Percentiles rank a stretch among this genome's conserved stretches.
These are phyloP conservation scores for Physaria fendleri DNA, from an alignment of 345 rosid species.

Conservation along the genomic window DNA sequence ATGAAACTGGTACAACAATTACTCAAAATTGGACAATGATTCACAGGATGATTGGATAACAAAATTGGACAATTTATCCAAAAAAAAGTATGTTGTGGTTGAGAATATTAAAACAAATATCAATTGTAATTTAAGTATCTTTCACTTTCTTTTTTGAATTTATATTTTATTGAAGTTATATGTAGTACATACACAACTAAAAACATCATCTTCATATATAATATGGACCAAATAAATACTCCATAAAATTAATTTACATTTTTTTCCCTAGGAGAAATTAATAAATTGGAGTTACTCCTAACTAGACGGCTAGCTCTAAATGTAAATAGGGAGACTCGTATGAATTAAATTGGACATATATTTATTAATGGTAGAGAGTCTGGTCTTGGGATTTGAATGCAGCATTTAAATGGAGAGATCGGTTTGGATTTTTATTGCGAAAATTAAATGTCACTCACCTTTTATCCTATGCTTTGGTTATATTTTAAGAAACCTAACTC, in stretches of 20 bases:
- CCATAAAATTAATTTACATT: neutral
- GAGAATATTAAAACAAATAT: too few species aligned
- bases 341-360: slow-evolving; percentile 3
- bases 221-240: neutral
- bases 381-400: slow-evolving; percentile 31
- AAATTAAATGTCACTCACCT: neutral
- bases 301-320: slow-evolving; percentile 19
- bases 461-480: neutral
- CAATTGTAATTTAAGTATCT: too few species aligned
- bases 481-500: neutral
- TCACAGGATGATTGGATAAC: slow-evolving; percentile 26
- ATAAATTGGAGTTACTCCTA: neutral
- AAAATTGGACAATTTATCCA: too few species aligned
- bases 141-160: neutral
- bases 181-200: neutral
- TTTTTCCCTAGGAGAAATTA: neutral
- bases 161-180: neutral
- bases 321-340: neutral
- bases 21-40: too few species aligned
- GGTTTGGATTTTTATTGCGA: slow-evolving; percentile 7
- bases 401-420: slow-evolving; percentile 22
- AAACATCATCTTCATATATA: neutral
- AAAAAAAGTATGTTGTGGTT: too few species aligned
- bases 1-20: too few species aligned
- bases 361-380: slow-evolving; percentile 10